These are phyloP conservation scores for Halenospora varia DNA, from an alignment of 495 filamentous ascomycete genomes.

Conservation along the genomic window DNA sequence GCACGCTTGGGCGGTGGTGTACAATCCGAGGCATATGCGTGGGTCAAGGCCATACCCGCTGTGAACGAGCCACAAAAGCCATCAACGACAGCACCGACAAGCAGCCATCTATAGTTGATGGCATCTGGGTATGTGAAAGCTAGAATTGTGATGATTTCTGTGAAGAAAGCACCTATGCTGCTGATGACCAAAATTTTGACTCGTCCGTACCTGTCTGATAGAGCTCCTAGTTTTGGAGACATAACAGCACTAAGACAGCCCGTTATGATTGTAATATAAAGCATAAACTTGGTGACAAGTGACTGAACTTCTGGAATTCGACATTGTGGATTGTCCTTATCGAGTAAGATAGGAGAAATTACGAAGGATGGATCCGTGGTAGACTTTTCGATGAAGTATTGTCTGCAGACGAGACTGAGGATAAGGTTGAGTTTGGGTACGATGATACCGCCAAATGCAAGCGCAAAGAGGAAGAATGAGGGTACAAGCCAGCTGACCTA, in stretches of 20 bases:
- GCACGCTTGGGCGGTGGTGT: slow-evolving; percentile 72
- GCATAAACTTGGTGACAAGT: slow-evolving; percentile 68
- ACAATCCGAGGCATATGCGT: slow-evolving; percentile 87
- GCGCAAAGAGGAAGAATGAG: slow-evolving; percentile 69
- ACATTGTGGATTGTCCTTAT: slow-evolving; percentile 69
- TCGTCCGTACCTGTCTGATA: slow-evolving; percentile 88
- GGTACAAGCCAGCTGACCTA: slow-evolving; percentile 84
- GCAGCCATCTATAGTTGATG: slow-evolving; percentile 66
- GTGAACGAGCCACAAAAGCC: slow-evolving; percentile 86
- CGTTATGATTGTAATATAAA: slow-evolving; percentile 65
- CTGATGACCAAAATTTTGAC: slow-evolving; percentile 64
- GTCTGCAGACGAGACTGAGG: slow-evolving; percentile 71
- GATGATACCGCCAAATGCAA: slow-evolving; percentile 78
- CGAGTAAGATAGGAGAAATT: slow-evolving; percentile 60
- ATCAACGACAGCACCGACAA: slow-evolving; percentile 71
- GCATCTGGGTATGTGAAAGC: slow-evolving; percentile 69
- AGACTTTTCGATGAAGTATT: slow-evolving; percentile 65
- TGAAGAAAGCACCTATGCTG: slow-evolving; percentile 60
- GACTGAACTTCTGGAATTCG: slow-evolving; percentile 66
- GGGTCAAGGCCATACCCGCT: slow-evolving; percentile 68
- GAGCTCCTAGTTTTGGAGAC: slow-evolving; percentile 73
- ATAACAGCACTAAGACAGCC: slow-evolving; percentile 71
- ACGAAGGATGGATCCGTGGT: slow-evolving; percentile 52
- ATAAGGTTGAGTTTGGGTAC: slow-evolving; percentile 81
- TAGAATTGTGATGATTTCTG: slow-evolving; percentile 71